Conservation (phyloP, 2,329 filamentous ascomycete species). For the Metarhizium anisopliae region DNA sequence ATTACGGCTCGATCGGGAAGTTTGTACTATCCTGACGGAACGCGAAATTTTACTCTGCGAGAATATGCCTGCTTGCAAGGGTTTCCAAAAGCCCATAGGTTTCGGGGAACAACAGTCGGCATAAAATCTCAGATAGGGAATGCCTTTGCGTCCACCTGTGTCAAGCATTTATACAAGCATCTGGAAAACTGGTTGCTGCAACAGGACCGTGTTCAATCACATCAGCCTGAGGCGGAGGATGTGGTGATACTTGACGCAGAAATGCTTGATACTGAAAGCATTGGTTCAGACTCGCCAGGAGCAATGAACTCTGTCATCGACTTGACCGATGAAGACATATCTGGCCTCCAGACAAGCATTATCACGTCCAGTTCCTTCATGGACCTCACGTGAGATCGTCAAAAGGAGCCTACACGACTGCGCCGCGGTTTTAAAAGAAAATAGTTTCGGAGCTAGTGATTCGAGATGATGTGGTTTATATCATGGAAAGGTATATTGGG, state of each 20-base stretch:
- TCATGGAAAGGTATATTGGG: no score
- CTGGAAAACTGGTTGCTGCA: constrained; percentile 35
- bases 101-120: constrained; percentile 31
- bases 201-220: constrained; percentile 27
- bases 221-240: constrained; percentile 10
- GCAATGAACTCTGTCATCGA: not conserved
- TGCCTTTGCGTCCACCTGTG: constrained; percentile 59
- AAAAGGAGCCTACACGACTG: not conserved
- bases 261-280: constrained; percentile 8
- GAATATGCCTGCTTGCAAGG: constrained; percentile 64
- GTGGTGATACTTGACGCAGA: constrained; percentile 13
- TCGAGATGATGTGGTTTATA: no score
- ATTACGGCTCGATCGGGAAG: constrained; percentile 57
- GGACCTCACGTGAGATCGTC: not conserved
- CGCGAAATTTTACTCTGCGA: constrained; percentile 52
- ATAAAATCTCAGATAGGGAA: constrained; percentile 66
- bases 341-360: not conserved
- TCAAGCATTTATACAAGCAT: constrained; percentile 39
- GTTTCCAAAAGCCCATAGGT: constrained; percentile 54
- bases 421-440: not conserved
- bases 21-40: constrained; percentile 58
- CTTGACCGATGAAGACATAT: not conserved
- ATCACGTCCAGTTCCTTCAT: not conserved
- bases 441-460: no score
- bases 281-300: constrained; percentile 2